Percentiles rank a stretch among this genome's conserved stretches.
phyloP scores from a whole-genome alignment of 2,329 filamentous ascomycete genomes.

The Fusarium multiceps region DNA sequence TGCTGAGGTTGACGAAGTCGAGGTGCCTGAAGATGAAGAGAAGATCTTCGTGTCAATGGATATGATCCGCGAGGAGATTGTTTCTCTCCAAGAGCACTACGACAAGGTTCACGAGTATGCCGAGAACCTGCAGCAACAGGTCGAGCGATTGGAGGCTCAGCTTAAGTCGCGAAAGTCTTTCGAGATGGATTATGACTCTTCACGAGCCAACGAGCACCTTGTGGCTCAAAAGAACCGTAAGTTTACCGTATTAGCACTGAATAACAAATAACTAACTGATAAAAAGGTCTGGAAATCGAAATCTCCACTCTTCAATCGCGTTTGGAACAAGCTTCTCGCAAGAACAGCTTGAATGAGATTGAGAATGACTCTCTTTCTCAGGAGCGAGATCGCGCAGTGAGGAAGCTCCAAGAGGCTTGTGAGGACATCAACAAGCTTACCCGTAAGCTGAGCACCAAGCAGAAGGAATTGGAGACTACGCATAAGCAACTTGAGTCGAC shows the following conservation, averaged over 20 bases:
- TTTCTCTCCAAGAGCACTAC: conserved; percentile 66
- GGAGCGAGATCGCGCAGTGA: conserved; percentile 73
- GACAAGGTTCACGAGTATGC: conserved; percentile 67
- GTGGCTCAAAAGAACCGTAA: conserved; percentile 67
- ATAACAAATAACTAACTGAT: conserved; percentile 6
- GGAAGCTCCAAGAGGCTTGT: conserved; percentile 70
- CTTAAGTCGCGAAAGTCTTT: conserved; percentile 58
- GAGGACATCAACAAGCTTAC: conserved; percentile 65
- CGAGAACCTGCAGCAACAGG: conserved; percentile 63
- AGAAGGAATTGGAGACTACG: conserved; percentile 57
- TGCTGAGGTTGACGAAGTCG: conserved; percentile 62
- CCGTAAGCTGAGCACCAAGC: conserved; percentile 55
- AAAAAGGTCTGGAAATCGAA: conserved; percentile 66
- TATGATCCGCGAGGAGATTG: conserved; percentile 69
- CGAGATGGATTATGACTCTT: conserved; percentile 56
- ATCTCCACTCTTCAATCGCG: conserved; percentile 70
- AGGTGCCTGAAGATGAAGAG: conserved; percentile 65
- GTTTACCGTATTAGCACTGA: conserved; percentile 42
- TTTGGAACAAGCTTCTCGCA: conserved; percentile 71
- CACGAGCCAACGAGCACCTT: conserved; percentile 59
- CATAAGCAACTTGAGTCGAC: conserved; percentile 57
- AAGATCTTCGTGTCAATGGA: conserved; percentile 70
- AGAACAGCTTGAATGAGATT: conserved; percentile 70
- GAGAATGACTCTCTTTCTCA: conserved; percentile 70
- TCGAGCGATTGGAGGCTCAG: conserved; percentile 62